phyloP scores from a whole-genome alignment of 768 basidiomycete species.

The Rhizopogon vinicolor region DNA sequence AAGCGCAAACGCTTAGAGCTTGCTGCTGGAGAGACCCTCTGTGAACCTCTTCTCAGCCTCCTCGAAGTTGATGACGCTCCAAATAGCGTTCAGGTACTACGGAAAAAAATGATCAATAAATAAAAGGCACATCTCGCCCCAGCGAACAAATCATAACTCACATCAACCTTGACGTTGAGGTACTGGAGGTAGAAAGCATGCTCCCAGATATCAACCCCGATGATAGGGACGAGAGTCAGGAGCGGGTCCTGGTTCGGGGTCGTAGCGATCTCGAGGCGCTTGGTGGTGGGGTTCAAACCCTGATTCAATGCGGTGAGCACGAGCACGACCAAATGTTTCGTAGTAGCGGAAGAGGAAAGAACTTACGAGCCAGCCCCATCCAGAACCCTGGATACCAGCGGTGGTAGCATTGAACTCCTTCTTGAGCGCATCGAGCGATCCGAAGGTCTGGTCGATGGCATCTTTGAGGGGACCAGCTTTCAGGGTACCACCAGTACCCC shows the following conservation, averaged over 20 bases:
- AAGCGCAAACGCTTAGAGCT: conserved; percentile 23
- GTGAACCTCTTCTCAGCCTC: conserved; percentile 68
- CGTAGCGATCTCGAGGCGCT: conserved; percentile 80
- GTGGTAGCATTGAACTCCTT: conserved; percentile 84
- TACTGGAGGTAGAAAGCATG: conserved; percentile 97
- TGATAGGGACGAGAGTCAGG: conserved; percentile 69
- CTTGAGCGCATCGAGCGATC: conserved; percentile 65
- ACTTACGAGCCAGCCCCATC: conserved; percentile 96
- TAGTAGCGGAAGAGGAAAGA: background rate
- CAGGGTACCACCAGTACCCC: conserved; percentile 58
- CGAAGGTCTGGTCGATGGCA: conserved; percentile 61
- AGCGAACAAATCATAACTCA: conserved; percentile 37
- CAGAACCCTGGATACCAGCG: conserved; percentile 85
- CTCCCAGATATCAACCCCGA: conserved; percentile 95
- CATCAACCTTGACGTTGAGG: conserved; percentile 90
- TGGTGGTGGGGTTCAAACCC: conserved; percentile 66
- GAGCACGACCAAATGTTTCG: background rate
- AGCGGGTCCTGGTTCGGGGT: conserved; percentile 97
- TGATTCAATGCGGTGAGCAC: conserved; percentile 17
- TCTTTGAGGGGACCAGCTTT: conserved; percentile 60
- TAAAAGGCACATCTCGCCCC: background rate
- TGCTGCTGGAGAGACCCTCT: conserved; percentile 35
- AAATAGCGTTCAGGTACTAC: conserved; percentile 74
- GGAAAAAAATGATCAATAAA: conserved; percentile 1
- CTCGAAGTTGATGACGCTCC: conserved; percentile 67